phyloP scores from a whole-genome alignment of 352 stramenopile genomes.

The Globisporangium spinosum region DNA sequence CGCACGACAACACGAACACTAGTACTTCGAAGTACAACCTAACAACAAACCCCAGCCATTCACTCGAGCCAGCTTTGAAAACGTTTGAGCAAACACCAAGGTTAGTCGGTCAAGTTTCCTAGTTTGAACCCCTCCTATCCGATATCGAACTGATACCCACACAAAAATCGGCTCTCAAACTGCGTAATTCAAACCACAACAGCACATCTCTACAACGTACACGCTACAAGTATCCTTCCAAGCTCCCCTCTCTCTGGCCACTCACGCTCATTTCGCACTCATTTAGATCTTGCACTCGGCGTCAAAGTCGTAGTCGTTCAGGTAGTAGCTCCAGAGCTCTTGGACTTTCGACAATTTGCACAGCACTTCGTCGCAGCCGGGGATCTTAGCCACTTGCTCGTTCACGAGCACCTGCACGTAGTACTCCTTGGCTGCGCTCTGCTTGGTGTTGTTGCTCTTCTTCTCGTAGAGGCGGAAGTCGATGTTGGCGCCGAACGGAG shows the following conservation, averaged over 20 bases:
- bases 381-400: conserved; percentile 29
- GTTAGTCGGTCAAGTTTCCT: too few species aligned
- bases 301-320: conserved; percentile 42
- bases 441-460: neutral
- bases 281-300: conserved; percentile 27
- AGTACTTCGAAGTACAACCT: too few species aligned
- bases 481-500: conserved; percentile 47
- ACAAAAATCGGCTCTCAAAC: neutral
- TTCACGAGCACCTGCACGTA: conserved; percentile 49
- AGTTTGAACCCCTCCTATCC: too few species aligned
- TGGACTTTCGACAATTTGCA: conserved; percentile 44
- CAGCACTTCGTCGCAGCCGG: conserved; percentile 34
- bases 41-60: too few species aligned
- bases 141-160: too few species aligned
- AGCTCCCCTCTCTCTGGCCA: neutral
- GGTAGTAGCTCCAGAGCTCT: conserved; percentile 50
- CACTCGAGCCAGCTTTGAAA: too few species aligned
- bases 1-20: too few species aligned
- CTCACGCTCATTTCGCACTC: too few species aligned
- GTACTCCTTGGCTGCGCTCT: conserved; percentile 3
- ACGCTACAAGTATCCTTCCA: neutral
- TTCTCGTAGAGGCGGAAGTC: conserved; percentile 44
- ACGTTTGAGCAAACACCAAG: too few species aligned
- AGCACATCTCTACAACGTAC: neutral
- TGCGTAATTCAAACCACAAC: neutral